phyloP scores from a whole-genome alignment of 495 filamentous ascomycete genomes.

The Collariella sp. region DNA sequence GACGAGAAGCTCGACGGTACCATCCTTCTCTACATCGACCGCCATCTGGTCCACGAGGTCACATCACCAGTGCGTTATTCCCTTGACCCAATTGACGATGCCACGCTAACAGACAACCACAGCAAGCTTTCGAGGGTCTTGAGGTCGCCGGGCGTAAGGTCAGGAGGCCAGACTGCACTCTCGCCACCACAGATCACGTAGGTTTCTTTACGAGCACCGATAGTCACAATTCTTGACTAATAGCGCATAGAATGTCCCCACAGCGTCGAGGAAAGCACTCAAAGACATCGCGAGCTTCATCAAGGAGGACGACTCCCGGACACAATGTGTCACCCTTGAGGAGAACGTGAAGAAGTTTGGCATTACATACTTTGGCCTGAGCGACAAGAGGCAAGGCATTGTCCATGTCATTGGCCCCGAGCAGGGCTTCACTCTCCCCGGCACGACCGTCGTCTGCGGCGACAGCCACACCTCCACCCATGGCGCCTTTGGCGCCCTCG shows the following conservation, averaged over 20 bases:
- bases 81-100: not conserved
- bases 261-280: slow-evolving; percentile 76
- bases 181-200: slow-evolving; percentile 96
- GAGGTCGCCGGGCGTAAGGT: slow-evolving; percentile 79
- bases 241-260: slow-evolving; percentile 72
- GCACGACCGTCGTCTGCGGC: slow-evolving; percentile 94
- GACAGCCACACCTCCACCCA: slow-evolving; percentile 98
- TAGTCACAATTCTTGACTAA: not conserved
- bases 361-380: slow-evolving; percentile 94
- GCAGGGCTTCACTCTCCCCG: slow-evolving; percentile 96
- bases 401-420: slow-evolving; percentile 99
- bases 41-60: slow-evolving; percentile 96
- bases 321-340: slow-evolving; percentile 90
- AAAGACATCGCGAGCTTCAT: slow-evolving; percentile 84
- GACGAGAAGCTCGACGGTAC: slow-evolving; percentile 91
- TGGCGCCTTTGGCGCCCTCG: slow-evolving; percentile 90
- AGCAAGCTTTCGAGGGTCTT: slow-evolving; percentile 96
- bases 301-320: slow-evolving; percentile 83
- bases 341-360: slow-evolving; percentile 95
- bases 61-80: slow-evolving; percentile 64
- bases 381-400: slow-evolving; percentile 94
- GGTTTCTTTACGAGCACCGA: slow-evolving; percentile 15
- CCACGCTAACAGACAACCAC: not conserved
- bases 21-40: slow-evolving; percentile 85
- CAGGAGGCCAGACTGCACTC: slow-evolving; percentile 88